Evolutionary conservation across 1,284 basidiomycete genomes (phyloP), one percentile per base, ranked within the genome.

Genomic region (Sphagnurus paluster): DNA sequence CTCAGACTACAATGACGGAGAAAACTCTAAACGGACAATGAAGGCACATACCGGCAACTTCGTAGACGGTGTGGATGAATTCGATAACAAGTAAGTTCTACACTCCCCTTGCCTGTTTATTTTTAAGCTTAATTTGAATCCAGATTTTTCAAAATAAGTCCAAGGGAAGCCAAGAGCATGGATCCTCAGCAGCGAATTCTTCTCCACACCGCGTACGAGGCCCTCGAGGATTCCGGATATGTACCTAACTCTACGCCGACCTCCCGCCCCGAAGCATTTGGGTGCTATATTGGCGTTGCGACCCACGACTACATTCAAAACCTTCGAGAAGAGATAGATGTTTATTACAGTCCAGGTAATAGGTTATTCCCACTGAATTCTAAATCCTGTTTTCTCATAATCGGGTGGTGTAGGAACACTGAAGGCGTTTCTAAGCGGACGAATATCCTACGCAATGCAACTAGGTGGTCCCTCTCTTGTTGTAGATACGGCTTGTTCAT

Each of bases 181-280:
- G 84, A 88, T 56, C 86, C 86, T 4, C 86, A 88, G 54, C 84
- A 87, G 55, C 75, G 85, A 3, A 53, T 88, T 14, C 66, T 88
- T 2, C 70, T 88, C 19, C 84, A 82, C 24, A 71, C 76, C 1
- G 81, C 82, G 1, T 77, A 86, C 42, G 74, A 84, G 48, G 86
- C 86, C 0, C 66, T 89, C 5, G 86, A 88, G 60, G 71, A 78
- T 50, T 75, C 84, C 7, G 86, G 86, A 0, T 88, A 84, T 55
- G 77, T 84, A 11, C 82, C 84, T 0, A 64, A 76, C 42, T 69
- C 75, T 2, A 80, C 79, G 0, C 65, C 70, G 3, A 70, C 72
- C 1, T 82, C 73, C 55, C 58, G 69, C 33, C 75, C 76, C 2
- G 75, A 76, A 16, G 72, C 65, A 0, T 77, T 87, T 53, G 86